These are phyloP conservation scores for Ogataea zsoltii DNA, from an alignment of 805 yeast species.

Conservation along the genomic window DNA sequence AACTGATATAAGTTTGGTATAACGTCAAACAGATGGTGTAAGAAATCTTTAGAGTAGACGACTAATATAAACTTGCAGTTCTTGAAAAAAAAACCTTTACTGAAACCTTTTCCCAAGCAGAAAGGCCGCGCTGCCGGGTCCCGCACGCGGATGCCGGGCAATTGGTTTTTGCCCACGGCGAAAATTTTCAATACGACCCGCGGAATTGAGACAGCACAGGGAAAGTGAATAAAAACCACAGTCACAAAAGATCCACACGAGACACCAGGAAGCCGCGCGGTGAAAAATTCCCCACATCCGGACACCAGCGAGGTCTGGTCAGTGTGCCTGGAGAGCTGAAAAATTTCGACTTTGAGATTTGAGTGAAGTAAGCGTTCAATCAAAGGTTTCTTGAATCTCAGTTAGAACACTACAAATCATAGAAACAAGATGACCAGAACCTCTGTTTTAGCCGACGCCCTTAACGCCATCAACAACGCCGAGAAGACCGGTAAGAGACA, in stretches of 20 bases:
- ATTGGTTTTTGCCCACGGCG: background rate
- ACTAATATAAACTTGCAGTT: background rate
- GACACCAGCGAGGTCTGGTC: slow-evolving; percentile 3
- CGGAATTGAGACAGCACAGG: background rate
- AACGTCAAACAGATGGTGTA: slow-evolving; percentile 5
- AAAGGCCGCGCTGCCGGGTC: background rate
- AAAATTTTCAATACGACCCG: slow-evolving; percentile 4
- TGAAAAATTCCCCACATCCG: slow-evolving; percentile 4
- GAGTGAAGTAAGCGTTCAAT: background rate
- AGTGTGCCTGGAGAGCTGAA: slow-evolving; percentile 1
- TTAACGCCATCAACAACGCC: slow-evolving; percentile 97
- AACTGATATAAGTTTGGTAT: slow-evolving; percentile 13
- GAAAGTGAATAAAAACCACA: slow-evolving; percentile 10
- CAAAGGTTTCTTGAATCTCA: background rate
- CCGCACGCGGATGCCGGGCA: background rate
- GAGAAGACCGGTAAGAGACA: slow-evolving; percentile 99
- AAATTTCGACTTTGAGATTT: slow-evolving; percentile 1
- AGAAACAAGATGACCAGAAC: slow-evolving; percentile 85
- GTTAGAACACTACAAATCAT: background rate
- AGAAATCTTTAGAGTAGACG: background rate
- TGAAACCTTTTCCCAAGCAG: slow-evolving; percentile 2
- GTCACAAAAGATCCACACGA: slow-evolving; percentile 10
- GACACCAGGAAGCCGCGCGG: slow-evolving; percentile 1
- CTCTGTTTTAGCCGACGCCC: slow-evolving; percentile 98
- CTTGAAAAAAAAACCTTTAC: slow-evolving; percentile 5